Conservation (phyloP, 2,329 filamentous ascomycete genomes). For the Dothideomycetes sp. region DNA sequence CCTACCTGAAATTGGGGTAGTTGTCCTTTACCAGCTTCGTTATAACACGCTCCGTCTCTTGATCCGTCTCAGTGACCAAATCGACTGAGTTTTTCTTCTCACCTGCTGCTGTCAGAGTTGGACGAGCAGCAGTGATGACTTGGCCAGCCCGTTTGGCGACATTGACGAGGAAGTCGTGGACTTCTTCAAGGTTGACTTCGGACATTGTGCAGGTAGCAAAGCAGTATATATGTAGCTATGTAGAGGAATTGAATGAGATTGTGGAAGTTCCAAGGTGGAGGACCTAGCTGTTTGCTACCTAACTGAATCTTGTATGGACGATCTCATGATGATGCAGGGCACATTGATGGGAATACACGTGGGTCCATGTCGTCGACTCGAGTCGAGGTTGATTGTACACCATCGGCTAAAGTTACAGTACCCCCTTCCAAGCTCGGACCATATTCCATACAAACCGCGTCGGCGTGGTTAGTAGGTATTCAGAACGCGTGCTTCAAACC, state of each 20-base stretch:
- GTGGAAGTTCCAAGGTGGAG: neutral
- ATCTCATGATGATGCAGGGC: neutral
- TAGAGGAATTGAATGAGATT: neutral
- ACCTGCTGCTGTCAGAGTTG: slow-evolving; percentile 32
- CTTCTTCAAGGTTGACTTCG: slow-evolving; percentile 34
- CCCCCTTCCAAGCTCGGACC: too few species aligned
- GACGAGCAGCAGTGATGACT: slow-evolving; percentile 38
- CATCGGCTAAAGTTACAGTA: too few species aligned
- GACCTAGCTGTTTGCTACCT: too few species aligned
- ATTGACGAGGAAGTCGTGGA: slow-evolving; percentile 40
- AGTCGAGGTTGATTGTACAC: too few species aligned
- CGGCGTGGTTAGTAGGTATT: too few species aligned
- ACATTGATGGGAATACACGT: neutral
- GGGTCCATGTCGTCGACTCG: too few species aligned
- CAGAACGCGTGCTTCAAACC: too few species aligned
- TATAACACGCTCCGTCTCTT: slow-evolving; percentile 50
- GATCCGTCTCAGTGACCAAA: slow-evolving; percentile 55
- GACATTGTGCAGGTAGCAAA: slow-evolving; percentile 5
- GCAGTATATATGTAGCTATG: neutral
- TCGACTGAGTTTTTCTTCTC: slow-evolving; percentile 49
- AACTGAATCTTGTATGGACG: neutral
- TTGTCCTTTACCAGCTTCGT: slow-evolving; percentile 40
- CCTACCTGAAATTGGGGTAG: slow-evolving; percentile 46
- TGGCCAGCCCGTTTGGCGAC: slow-evolving; percentile 38
- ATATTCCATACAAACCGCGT: too few species aligned